phyloP scores from a whole-genome alignment of 2,329 filamentous ascomycete species.

The Herpotrichia juniperi region DNA sequence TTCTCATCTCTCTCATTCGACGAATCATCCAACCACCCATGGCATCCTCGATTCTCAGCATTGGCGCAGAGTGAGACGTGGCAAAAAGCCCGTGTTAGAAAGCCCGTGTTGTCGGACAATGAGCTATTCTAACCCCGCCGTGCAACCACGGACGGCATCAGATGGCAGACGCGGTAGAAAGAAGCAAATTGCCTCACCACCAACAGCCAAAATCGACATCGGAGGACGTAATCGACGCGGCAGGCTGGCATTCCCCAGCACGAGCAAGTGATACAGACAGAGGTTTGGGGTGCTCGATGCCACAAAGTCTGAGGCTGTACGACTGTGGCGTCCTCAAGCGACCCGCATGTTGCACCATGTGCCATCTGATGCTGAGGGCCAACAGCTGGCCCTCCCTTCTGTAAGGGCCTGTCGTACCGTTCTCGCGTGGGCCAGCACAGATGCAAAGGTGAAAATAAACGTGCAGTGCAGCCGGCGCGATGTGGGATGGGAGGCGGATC shows the following conservation, averaged over 20 bases:
- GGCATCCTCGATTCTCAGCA: slow-evolving; percentile 10
- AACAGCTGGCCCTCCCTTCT: slow-evolving; percentile 10
- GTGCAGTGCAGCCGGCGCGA: slow-evolving; percentile 49
- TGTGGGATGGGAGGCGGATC: slow-evolving; percentile 44
- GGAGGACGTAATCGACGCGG: slow-evolving; percentile 19
- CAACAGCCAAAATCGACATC: slow-evolving; percentile 15
- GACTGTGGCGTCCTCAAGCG: slow-evolving; percentile 33
- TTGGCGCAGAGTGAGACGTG: slow-evolving; percentile 31
- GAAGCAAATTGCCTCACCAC: slow-evolving; percentile 19
- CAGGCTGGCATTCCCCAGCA: slow-evolving; percentile 23
- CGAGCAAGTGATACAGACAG: slow-evolving; percentile 2
- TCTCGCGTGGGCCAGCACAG: slow-evolving; percentile 41
- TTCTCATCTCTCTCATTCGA: slow-evolving; percentile 1
- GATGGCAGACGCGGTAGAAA: slow-evolving; percentile 16
- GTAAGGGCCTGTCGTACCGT: slow-evolving; percentile 34
- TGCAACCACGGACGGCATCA: slow-evolving; percentile 37
- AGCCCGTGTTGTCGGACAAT: slow-evolving; percentile 17
- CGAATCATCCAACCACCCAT: slow-evolving; percentile 5
- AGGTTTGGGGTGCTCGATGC: slow-evolving; percentile 11
- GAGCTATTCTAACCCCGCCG: slow-evolving; percentile 23
- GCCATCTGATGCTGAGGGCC: slow-evolving; percentile 15
- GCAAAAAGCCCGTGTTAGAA: slow-evolving; percentile 23
- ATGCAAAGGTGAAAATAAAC: slow-evolving; percentile 49
- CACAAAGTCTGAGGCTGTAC: slow-evolving; percentile 21
- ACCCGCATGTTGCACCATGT: slow-evolving; percentile 33